Base-by-base conservation (phyloP, 2,329 filamentous ascomycete genomes). In the Aspergillus pseudotamarii region DNA sequence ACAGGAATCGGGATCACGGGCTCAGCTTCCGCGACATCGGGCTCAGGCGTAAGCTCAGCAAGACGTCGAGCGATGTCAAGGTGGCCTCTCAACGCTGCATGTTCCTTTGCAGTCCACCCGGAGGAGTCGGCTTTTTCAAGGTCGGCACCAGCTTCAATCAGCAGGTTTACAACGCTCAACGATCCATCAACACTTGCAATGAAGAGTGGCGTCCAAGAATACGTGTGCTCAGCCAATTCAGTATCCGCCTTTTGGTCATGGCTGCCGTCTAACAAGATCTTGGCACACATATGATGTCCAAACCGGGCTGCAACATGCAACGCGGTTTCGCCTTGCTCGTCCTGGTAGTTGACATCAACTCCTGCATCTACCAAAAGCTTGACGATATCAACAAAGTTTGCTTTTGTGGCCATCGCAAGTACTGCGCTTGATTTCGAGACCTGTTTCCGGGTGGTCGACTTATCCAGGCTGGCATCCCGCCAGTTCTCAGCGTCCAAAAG, bases 191-290 rank as follows among this genome's bases (percentile, higher is more conserved):
- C 94, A 59, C 91, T 92, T 11, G 94, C 92, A 67, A 97, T 91
- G 73, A 97, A 95, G 14, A 99, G 82, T n/a, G 95, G 92, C 0
- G 95, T 97, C 94, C 95, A 99, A 3, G 90, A 88, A 73, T 96
- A 98, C 0, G 91, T 90, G 59, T 90, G 91, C 74, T 99, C 95
- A 0, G 86, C 80, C 41, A 96, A 80, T 70, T 97, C 91, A 0
- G 93, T 81, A 65, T 97, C 81, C 0, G 89, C 89, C 72, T 89
- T 92, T 69, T 95, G 91, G 50, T 86, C 82, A 6, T 83, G 79
- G 0, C 87, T 89, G 2, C 91, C 92, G 19, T 89, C 83, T 3
- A 98, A 77, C 26, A 99, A 82, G 26, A 92, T 88, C 63, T 84
- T 87, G 16, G 92, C 92, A 74, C 94, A 98, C 65, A 93, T 86